phyloP scores from a whole-genome alignment of 2,329 filamentous ascomycete genomes.

The Corniculantispora saksenae region DNA sequence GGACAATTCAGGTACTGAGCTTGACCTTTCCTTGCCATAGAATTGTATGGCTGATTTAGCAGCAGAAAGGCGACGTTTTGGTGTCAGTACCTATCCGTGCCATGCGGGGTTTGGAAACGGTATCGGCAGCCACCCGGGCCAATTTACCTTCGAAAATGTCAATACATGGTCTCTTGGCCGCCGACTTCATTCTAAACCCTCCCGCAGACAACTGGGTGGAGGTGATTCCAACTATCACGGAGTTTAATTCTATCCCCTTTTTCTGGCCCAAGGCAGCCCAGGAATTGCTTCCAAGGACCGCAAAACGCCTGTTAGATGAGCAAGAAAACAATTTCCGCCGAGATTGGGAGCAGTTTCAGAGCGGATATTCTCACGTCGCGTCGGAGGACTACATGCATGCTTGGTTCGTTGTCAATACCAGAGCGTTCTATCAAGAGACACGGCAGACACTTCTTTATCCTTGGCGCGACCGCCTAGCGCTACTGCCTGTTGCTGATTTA shows the following conservation, averaged over 20 bases:
- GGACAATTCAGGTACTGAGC: background rate
- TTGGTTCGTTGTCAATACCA: conserved; percentile 58
- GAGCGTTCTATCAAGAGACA: conserved; percentile 55
- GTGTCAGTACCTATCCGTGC: conserved; percentile 64
- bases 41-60: background rate
- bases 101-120: conserved; percentile 64
- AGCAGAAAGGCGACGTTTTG: conserved; percentile 53
- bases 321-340: conserved; percentile 49
- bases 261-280: conserved; percentile 50
- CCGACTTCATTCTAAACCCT: conserved; percentile 54
- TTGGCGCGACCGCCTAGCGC: conserved; percentile 58
- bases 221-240: conserved; percentile 9
- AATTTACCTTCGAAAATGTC: conserved; percentile 56
- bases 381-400: conserved; percentile 44
- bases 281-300: conserved; percentile 46
- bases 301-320: conserved; percentile 48
- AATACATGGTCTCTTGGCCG: conserved; percentile 72
- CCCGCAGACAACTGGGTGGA: conserved; percentile 7
- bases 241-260: conserved; percentile 34
- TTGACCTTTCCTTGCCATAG: too few relatives aligned
- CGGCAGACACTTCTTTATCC: conserved; percentile 38
- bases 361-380: conserved; percentile 31
- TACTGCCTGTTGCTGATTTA: conserved; percentile 68
- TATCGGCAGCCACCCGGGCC: conserved; percentile 55
- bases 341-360: conserved; percentile 41